Conservation (phyloP, 352 stramenopile genomes). For the Globisporangium parvum region DNA sequence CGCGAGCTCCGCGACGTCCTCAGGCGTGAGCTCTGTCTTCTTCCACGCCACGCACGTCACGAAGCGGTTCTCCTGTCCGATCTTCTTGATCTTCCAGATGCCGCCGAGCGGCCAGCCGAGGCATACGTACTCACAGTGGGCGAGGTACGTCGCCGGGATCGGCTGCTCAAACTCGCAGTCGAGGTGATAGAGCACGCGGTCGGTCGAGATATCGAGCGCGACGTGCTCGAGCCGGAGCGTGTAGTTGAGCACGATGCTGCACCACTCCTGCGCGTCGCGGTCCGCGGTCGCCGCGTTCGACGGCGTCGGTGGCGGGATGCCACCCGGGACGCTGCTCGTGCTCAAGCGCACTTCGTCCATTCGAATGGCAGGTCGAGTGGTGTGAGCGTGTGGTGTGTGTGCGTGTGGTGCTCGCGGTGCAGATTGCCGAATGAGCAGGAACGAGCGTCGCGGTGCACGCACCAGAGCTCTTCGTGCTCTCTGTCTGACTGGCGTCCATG, state of each 20-base stretch:
- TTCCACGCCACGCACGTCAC: slow-evolving; percentile 41
- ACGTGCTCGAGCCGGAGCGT: slow-evolving; percentile 37
- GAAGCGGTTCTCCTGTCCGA: slow-evolving; percentile 20
- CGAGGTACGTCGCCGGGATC: slow-evolving; percentile 23
- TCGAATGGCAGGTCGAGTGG: background rate
- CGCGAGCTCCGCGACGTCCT: slow-evolving; percentile 31
- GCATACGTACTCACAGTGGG: slow-evolving; percentile 35
- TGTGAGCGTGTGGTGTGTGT: background rate
- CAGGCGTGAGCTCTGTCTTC: slow-evolving; percentile 35
- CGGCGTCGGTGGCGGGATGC: too few relatives aligned
- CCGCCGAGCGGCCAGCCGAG: slow-evolving; percentile 42
- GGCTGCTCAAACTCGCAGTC: slow-evolving; percentile 32
- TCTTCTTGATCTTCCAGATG: slow-evolving; percentile 42
- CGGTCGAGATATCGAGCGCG: slow-evolving; percentile 35
- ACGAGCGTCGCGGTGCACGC: too few relatives aligned
- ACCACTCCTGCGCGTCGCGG: slow-evolving; percentile 36
- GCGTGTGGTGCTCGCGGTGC: too few relatives aligned
- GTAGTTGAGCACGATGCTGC: slow-evolving; percentile 32
- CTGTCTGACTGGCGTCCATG: too few relatives aligned
- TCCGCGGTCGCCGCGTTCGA: background rate
- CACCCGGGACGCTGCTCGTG: background rate
- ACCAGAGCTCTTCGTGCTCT: too few relatives aligned
- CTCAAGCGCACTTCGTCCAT: background rate
- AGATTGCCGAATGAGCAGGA: too few relatives aligned
- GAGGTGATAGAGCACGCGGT: slow-evolving; percentile 43